Evolutionary conservation across 352 stramenopile genomes (phyloP).

Genomic region (Sclerospora graminicola): DNA sequence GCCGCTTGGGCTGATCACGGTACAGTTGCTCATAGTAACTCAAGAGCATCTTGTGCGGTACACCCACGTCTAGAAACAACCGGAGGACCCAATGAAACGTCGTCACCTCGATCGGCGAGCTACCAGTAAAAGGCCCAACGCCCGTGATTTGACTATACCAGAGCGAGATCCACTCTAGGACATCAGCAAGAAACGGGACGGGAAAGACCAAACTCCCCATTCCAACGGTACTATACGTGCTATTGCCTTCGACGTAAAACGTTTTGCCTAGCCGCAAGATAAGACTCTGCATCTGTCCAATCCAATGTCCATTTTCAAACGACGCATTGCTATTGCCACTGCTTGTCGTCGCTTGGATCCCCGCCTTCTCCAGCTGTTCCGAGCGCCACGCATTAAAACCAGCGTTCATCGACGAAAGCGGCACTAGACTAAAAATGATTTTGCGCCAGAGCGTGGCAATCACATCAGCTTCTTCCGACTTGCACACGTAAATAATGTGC

Average conservation of each 20-base stretch:
- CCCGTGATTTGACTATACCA: conserved; percentile 69
- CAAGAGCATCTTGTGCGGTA: conserved; percentile 61
- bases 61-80: conserved; percentile 72
- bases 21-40: conserved; percentile 79
- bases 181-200: conserved; percentile 58
- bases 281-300: conserved; percentile 71
- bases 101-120: conserved; percentile 46
- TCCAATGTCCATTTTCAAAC: conserved; percentile 74
- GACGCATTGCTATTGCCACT: conserved; percentile 24
- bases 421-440: conserved; percentile 65
- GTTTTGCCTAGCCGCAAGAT: conserved; percentile 64
- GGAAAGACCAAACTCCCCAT: conserved; percentile 61
- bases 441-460: conserved; percentile 58
- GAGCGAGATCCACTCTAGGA: conserved; percentile 64
- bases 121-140: conserved; percentile 26
- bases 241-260: conserved; percentile 49
- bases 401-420: conserved; percentile 39
- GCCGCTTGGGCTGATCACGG: conserved; percentile 47
- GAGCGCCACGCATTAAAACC: conserved; percentile 73
- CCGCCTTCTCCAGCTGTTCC: conserved; percentile 50
- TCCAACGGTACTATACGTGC: conserved; percentile 27
- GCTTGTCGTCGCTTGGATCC: conserved; percentile 32
- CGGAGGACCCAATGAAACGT: conserved; percentile 79
- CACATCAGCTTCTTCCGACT: conserved; percentile 71
- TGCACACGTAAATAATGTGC: conserved; percentile 77